These are phyloP conservation scores for Auxenochlorella pyrenoidosa DNA, from an alignment of 139 green algal species.

Conservation along the genomic window DNA sequence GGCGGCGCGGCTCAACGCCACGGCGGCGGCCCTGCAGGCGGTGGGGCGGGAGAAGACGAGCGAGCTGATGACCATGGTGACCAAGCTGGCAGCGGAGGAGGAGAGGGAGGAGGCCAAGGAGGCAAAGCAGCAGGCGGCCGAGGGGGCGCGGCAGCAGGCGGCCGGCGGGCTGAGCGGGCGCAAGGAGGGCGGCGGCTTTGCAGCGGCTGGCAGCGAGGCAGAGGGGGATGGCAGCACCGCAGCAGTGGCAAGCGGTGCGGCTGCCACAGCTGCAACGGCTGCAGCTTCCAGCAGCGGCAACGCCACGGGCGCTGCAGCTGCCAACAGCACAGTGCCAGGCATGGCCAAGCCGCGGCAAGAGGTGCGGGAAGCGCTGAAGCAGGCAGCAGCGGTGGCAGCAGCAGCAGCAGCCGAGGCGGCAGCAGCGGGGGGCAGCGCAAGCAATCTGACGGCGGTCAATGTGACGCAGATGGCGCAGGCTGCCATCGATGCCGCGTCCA, in stretches of 20 bases:
- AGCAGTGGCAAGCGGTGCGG: not conserved
- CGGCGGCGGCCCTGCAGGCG: slow-evolving; percentile 25
- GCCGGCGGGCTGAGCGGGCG: slow-evolving; percentile 1
- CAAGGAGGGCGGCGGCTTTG: not conserved
- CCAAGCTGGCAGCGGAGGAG: slow-evolving; percentile 33
- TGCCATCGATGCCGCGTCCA: slow-evolving; percentile 37
- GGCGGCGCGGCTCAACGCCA: slow-evolving; percentile 39
- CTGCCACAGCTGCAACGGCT: not conserved
- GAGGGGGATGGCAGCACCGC: not conserved
- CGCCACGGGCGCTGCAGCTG: not conserved
- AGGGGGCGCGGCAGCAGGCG: not conserved
- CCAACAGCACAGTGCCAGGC: not conserved
- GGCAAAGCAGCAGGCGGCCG: not conserved
- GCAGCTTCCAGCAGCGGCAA: not conserved
- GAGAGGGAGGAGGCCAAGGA: slow-evolving; percentile 26
- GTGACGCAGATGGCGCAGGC: slow-evolving; percentile 42
- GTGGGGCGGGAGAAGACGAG: slow-evolving; percentile 46
- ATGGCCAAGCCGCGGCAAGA: not conserved
- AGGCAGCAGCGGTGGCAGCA: not conserved
- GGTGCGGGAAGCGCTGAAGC: slow-evolving; percentile 27
- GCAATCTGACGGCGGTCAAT: slow-evolving; percentile 37
- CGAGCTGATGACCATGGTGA: slow-evolving; percentile 42
- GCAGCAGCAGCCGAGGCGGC: not conserved
- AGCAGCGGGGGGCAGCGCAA: not conserved
- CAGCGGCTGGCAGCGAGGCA: not conserved